Conservation (phyloP, 2,329 filamentous ascomycete species). For the Biscogniauxia sp. region DNA sequence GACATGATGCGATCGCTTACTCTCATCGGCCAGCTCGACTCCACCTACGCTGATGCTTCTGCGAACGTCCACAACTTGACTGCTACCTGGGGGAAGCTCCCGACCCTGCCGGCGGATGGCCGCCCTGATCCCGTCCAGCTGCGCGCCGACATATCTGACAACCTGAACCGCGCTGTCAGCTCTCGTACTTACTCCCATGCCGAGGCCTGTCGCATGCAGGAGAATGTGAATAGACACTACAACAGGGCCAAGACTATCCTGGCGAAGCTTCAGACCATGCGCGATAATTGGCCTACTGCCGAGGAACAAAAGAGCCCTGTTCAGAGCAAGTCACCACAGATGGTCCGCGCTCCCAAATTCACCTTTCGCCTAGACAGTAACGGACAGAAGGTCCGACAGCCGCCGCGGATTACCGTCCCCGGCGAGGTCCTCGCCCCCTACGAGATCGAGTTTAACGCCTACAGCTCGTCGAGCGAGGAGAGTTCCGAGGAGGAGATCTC, state of each 20-base stretch:
- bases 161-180: slow-evolving; percentile 52
- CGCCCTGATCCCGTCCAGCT: slow-evolving; percentile 50
- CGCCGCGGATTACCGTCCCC: slow-evolving; percentile 61
- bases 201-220: slow-evolving; percentile 61
- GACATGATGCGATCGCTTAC: slow-evolving; percentile 65
- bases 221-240: slow-evolving; percentile 62
- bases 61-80: slow-evolving; percentile 55
- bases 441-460: slow-evolving; percentile 61
- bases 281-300: slow-evolving; percentile 55
- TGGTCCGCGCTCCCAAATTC: slow-evolving; percentile 47
- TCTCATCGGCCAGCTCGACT: slow-evolving; percentile 63
- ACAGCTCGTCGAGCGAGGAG: slow-evolving; percentile 51
- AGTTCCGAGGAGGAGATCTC: slow-evolving; percentile 52
- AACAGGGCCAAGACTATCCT: slow-evolving; percentile 58
- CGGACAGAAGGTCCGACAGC: slow-evolving; percentile 46
- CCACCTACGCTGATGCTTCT: slow-evolving; percentile 56
- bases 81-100: slow-evolving; percentile 55
- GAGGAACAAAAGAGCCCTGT: slow-evolving; percentile 53
- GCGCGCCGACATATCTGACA: slow-evolving; percentile 59
- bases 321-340: slow-evolving; percentile 52
- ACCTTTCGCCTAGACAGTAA: slow-evolving; percentile 43
- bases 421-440: slow-evolving; percentile 66
- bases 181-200: slow-evolving; percentile 59
- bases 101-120: slow-evolving; percentile 44
- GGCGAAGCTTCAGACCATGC: slow-evolving; percentile 58